Conservation (phyloP, 805 yeast species). For the Starmerella stigmatis region DNA sequence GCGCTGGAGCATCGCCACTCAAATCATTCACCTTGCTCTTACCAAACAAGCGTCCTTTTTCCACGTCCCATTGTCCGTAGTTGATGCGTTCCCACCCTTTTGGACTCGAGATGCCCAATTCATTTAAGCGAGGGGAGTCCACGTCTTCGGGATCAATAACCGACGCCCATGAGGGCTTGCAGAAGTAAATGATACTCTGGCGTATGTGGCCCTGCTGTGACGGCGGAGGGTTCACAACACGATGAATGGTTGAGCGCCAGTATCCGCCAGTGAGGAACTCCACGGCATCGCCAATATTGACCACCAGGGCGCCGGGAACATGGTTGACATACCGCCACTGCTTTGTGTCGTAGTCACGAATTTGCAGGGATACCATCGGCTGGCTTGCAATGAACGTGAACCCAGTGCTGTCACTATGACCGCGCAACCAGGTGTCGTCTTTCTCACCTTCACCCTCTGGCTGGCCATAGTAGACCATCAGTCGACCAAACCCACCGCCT, state of each 20-base stretch:
- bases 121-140: constrained; percentile 33
- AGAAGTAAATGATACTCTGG: constrained; percentile 37
- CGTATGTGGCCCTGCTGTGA: constrained; percentile 35
- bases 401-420: constrained; percentile 39
- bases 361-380: constrained; percentile 36
- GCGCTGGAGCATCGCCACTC: constrained; percentile 33
- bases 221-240: constrained; percentile 40
- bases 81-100: constrained; percentile 34
- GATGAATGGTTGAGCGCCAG: constrained; percentile 39
- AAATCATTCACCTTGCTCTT: constrained; percentile 32
- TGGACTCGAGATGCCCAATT: constrained; percentile 30
- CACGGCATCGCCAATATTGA: constrained; percentile 37
- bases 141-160: constrained; percentile 37
- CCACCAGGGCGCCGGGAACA: constrained; percentile 33
- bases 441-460: constrained; percentile 30
- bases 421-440: constrained; percentile 37
- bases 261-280: constrained; percentile 39
- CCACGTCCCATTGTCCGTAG: constrained; percentile 39
- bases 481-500: constrained; percentile 36
- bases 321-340: constrained; percentile 35
- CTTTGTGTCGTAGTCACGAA: constrained; percentile 32
- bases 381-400: constrained; percentile 36
- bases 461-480: constrained; percentile 34
- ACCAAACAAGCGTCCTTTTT: constrained; percentile 40
- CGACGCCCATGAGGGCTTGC: constrained; percentile 33